phyloP scores from a whole-genome alignment of 495 filamentous ascomycete genomes.

The Penicillium alfredii region DNA sequence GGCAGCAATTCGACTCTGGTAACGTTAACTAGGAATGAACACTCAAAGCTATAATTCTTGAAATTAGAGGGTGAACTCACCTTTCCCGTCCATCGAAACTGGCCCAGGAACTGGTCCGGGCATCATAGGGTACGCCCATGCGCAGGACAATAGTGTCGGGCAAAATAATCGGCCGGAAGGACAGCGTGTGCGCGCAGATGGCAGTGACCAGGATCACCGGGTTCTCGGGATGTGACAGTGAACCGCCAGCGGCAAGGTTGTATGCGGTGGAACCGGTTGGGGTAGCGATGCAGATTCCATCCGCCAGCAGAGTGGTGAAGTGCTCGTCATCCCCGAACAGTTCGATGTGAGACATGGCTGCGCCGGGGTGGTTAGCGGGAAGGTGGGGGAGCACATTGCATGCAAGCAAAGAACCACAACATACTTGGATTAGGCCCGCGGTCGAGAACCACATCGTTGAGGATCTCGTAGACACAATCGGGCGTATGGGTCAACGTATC shows the following conservation, averaged over 20 bases:
- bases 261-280: constrained; percentile 95
- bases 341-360: constrained; percentile 80
- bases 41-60: background rate
- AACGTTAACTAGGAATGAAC: constrained; percentile 5
- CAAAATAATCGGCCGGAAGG: constrained; percentile 90
- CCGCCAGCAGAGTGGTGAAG: constrained; percentile 80
- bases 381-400: no score
- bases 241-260: constrained; percentile 93
- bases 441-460: constrained; percentile 91
- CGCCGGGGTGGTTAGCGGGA: constrained; percentile 25
- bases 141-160: constrained; percentile 92
- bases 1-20: constrained; percentile 69
- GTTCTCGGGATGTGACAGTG: constrained; percentile 93
- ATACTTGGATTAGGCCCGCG: constrained; percentile 82
- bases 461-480: constrained; percentile 74
- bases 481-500: constrained; percentile 76
- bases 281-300: constrained; percentile 85
- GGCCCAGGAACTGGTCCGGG: constrained; percentile 84
- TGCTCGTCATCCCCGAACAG: constrained; percentile 95
- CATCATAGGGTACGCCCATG: constrained; percentile 87
- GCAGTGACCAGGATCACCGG: constrained; percentile 93
- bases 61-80: constrained; percentile 21
- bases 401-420: no score
- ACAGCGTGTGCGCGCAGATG: constrained; percentile 93
- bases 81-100: constrained; percentile 94